Evolutionary conservation across 2,329 filamentous ascomycete species (phyloP).

Genomic region (Emmonsiellopsis sp.): DNA sequence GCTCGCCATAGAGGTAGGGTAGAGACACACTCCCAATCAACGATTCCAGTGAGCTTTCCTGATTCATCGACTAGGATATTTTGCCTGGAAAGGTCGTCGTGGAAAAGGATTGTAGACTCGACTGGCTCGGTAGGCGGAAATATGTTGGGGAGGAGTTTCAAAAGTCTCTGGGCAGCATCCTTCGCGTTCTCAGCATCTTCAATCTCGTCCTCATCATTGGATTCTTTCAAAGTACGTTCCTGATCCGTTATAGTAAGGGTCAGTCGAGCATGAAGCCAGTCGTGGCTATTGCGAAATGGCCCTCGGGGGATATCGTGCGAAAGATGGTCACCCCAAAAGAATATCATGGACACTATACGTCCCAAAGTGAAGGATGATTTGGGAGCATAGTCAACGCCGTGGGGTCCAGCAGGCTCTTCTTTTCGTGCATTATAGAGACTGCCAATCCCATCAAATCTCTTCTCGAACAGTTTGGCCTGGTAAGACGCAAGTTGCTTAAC

Average conservation of each 20-base stretch:
- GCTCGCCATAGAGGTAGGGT: conserved; percentile 31
- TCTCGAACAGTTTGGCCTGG: conserved; percentile 18
- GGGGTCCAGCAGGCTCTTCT: not conserved
- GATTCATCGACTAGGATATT: conserved; percentile 35
- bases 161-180: conserved; percentile 19
- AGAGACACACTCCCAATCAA: conserved; percentile 39
- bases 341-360: conserved; percentile 22
- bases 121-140: conserved; percentile 10
- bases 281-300: conserved; percentile 20
- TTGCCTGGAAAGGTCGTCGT: conserved; percentile 27
- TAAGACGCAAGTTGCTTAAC: conserved; percentile 23
- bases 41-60: conserved; percentile 26
- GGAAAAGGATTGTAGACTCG: conserved; percentile 27
- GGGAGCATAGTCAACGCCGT: not conserved
- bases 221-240: conserved; percentile 6
- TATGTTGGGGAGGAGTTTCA: conserved; percentile 20
- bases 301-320: conserved; percentile 26
- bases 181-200: conserved; percentile 23
- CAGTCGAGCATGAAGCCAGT: conserved; percentile 19
- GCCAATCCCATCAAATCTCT: conserved; percentile 17
- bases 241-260: conserved; percentile 11
- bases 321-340: conserved; percentile 26
- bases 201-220: not conserved
- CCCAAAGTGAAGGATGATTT: conserved; percentile 10
- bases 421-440: conserved; percentile 16